Percentiles rank a stretch among this genome's conserved stretches.
Conservation (phyloP, 495 filamentous ascomycete genomes). For the Oleoguttula mirabilis region DNA sequence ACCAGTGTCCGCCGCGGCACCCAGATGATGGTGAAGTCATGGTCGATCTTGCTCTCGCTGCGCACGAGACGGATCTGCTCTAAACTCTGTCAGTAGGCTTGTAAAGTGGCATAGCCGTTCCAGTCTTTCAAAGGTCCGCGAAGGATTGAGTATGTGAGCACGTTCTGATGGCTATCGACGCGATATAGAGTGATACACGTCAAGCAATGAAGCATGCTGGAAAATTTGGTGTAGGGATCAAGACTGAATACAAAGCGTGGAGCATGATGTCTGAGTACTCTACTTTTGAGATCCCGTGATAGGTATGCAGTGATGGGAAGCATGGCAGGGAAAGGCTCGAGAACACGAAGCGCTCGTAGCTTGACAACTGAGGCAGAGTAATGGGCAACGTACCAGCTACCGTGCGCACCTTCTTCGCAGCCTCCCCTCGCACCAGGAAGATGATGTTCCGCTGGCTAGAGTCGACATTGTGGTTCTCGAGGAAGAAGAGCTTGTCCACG, state of each 20-base stretch:
- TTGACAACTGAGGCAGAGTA: no score
- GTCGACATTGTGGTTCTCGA: slow-evolving; percentile 90
- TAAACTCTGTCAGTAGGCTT: slow-evolving; percentile 12
- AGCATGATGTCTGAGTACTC: slow-evolving; percentile 43
- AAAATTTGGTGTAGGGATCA: slow-evolving; percentile 49
- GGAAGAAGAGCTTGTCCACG: slow-evolving; percentile 87
- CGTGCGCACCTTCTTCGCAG: slow-evolving; percentile 60
- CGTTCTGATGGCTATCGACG: slow-evolving; percentile 20
- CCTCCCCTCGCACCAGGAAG: slow-evolving; percentile 83
- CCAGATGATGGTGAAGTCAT: slow-evolving; percentile 94
- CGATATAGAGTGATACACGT: slow-evolving; percentile 27
- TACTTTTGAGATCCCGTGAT: slow-evolving; percentile 46
- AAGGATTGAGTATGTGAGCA: slow-evolving; percentile 3
- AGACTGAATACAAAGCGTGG: slow-evolving; percentile 52
- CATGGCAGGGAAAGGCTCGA: no score
- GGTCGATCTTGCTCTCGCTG: slow-evolving; percentile 68
- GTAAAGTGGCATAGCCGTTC: not conserved
- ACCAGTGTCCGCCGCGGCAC: slow-evolving; percentile 83
- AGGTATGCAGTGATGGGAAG: no score
- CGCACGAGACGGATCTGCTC: slow-evolving; percentile 87
- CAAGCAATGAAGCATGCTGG: not conserved
- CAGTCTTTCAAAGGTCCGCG: not conserved
- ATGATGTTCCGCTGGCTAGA: slow-evolving; percentile 89
- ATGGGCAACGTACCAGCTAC: slow-evolving; percentile 67
- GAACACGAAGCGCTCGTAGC: no score